Percentiles rank a stretch among this genome's conserved stretches.
These are phyloP conservation scores for Zygosaccharomyces sapae DNA, from an alignment of 1,139 yeast genomes.

Conservation along the genomic window DNA sequence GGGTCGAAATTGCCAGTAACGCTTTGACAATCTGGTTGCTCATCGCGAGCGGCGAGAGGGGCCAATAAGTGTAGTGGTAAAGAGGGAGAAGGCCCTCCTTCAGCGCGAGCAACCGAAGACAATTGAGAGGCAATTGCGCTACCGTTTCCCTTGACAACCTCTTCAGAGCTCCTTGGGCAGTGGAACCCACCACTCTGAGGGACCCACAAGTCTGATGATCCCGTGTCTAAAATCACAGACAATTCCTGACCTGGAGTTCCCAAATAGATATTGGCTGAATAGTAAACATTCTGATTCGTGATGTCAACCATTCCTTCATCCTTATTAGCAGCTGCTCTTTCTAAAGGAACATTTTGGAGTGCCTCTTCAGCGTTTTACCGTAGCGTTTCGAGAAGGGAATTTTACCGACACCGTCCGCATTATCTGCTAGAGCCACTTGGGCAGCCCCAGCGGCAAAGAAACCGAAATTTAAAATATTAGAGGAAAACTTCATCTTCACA, in stretches of 20 bases:
- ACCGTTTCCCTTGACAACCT: not conserved
- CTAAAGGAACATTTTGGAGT: not conserved
- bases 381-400: not conserved
- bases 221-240: not conserved
- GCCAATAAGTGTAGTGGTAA: not conserved
- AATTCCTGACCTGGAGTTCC: not conserved
- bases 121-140: not conserved
- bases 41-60: not conserved
- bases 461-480: not conserved
- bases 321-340: not conserved
- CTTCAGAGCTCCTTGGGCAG: not conserved
- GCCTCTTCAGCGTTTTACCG: not conserved
- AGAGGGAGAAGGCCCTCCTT: not conserved
- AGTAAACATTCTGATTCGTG: not conserved
- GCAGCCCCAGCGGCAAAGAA: not conserved
- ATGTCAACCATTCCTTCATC: not conserved
- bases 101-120: not conserved
- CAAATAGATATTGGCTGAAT: not conserved
- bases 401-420: not conserved
- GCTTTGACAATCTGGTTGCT: no score
- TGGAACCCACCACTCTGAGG: not conserved
- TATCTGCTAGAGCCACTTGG: not conserved
- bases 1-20: not conserved
- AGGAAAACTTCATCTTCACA: not conserved
- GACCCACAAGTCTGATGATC: slow-evolving; percentile 2